A percentile compares a stretch with the other conserved stretches of the same genome.
Evolutionary conservation across 2,329 filamentous ascomycete genomes (phyloP).

Genomic region (Alternaria gansuensis): DNA sequence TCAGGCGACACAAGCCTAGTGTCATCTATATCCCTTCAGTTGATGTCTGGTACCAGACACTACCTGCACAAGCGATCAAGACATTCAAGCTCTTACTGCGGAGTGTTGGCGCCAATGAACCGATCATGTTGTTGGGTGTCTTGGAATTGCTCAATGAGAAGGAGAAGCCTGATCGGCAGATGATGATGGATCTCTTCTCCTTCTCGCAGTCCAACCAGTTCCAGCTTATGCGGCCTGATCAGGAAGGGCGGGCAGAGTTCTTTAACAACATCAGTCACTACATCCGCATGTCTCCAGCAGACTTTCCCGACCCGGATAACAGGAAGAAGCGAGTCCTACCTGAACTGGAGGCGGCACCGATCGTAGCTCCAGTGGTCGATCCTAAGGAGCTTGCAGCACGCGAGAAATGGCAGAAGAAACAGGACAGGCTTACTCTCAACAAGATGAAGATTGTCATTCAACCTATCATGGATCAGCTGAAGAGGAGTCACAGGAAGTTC

Average conservation of each 20-base stretch:
- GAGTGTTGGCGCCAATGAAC: slow-evolving; percentile 87
- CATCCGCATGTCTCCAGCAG: slow-evolving; percentile 78
- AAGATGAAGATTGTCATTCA: slow-evolving; percentile 87
- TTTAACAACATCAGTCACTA: slow-evolving; percentile 79
- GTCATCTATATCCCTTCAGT: slow-evolving; percentile 94
- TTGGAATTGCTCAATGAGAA: slow-evolving; percentile 74
- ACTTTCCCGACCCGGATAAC: slow-evolving; percentile 87
- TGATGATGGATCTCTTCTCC: slow-evolving; percentile 83
- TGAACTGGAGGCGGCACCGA: slow-evolving; percentile 74
- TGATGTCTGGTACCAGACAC: slow-evolving; percentile 81
- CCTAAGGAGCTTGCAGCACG: slow-evolving; percentile 75
- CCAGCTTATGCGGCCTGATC: slow-evolving; percentile 71
- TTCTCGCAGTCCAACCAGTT: slow-evolving; percentile 83
- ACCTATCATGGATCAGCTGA: slow-evolving; percentile 97
- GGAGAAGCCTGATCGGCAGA: slow-evolving; percentile 62
- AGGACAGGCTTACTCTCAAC: slow-evolving; percentile 85
- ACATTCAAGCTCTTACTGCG: slow-evolving; percentile 85
- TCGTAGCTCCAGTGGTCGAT: slow-evolving; percentile 62
- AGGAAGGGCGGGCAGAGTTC: slow-evolving; percentile 77
- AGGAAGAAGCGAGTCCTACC: slow-evolving; percentile 88
- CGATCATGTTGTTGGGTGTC: slow-evolving; percentile 86
- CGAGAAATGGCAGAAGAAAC: slow-evolving; percentile 79
- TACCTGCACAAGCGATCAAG: slow-evolving; percentile 72
- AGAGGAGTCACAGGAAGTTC: slow-evolving; percentile 88
- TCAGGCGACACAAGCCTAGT: slow-evolving; percentile 92